Evolutionary conservation across 345 rosid genomes (phyloP), one percentile per base, ranked within the genome.

Genomic region (Populus nigra): DNA sequence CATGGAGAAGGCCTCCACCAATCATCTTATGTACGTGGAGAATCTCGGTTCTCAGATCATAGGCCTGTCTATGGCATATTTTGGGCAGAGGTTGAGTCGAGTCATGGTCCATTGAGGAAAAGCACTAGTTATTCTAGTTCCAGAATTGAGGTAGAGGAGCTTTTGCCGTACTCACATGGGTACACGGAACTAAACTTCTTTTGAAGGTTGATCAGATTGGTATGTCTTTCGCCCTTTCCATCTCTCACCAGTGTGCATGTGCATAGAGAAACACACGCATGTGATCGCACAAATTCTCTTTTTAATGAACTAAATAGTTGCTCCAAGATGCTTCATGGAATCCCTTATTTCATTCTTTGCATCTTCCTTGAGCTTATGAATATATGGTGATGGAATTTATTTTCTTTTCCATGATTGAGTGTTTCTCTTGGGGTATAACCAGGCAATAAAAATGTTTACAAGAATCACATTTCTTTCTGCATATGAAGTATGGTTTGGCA

Each of bases 31-130:
- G 98, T 92, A 15, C 91, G 97, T 35, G 99, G 96, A 1, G 99
- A 96, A 85, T 96, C 99, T 13, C 85, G 88, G 80, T 96, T 96
- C 86, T 96, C 99, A 1, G 99, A 96, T 82, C 99, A 96, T 78
- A 90, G 98, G 85, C 99, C 99, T 23, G 99, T 96, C 55, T 96
- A 93, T 81, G 94, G 99, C 73, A 85, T 91, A 77, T 96, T 96
- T 80, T 91, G 86, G 83, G 98, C 95, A 29, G 99, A 96, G 86
- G 97, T 96, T 7, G 97, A 92, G 81, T 93, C 97, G 39, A 84
- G 83, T 83, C 92, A 91, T 74, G 90, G 81, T 71, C 89, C 91
- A 72, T 76, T 93, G 68, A 96, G 89, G 88, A 90, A 89, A 85
- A 88, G 90, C 78, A 86, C 62, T 76, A 96, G 96, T 83, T 83